Conservation (phyloP, 2,329 filamentous ascomycete genomes). For the Berkeleyomyces basicola region DNA sequence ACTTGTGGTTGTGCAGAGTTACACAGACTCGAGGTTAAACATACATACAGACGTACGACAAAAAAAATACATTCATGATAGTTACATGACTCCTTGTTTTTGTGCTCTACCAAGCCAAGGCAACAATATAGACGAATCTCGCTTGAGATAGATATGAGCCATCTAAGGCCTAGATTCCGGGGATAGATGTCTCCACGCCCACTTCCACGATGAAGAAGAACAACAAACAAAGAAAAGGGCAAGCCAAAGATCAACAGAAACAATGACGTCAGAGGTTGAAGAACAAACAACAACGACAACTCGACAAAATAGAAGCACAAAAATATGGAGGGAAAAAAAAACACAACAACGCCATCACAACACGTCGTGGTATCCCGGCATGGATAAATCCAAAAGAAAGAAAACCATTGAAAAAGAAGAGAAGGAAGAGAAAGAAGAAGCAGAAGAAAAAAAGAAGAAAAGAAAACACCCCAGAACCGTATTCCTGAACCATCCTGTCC, state of each 20-base stretch:
- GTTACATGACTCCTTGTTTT: background rate
- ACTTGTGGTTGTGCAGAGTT: background rate
- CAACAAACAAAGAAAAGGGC: background rate
- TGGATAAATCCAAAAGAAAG: constrained; percentile 2
- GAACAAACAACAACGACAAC: background rate
- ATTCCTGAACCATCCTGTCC: background rate
- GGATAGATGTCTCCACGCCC: background rate
- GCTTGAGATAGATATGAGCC: background rate
- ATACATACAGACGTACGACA: background rate
- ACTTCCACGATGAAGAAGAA: background rate
- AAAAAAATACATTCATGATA: background rate
- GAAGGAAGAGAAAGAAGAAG: background rate
- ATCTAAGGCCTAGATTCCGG: background rate
- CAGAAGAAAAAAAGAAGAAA: background rate
- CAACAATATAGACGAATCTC: background rate
- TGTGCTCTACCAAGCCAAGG: background rate
- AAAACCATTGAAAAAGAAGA: background rate
- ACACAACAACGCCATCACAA: background rate
- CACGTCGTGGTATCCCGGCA: background rate
- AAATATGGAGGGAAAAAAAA: background rate
- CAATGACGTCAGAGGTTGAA: background rate
- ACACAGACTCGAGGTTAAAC: background rate
- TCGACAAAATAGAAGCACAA: background rate
- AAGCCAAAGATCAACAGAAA: background rate
- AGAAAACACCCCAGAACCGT: background rate